A percentile compares a stretch with the other conserved stretches of the same genome.
Conservation (phyloP, 148 eudicot species). For the Fagopyrum homotropicum region DNA sequence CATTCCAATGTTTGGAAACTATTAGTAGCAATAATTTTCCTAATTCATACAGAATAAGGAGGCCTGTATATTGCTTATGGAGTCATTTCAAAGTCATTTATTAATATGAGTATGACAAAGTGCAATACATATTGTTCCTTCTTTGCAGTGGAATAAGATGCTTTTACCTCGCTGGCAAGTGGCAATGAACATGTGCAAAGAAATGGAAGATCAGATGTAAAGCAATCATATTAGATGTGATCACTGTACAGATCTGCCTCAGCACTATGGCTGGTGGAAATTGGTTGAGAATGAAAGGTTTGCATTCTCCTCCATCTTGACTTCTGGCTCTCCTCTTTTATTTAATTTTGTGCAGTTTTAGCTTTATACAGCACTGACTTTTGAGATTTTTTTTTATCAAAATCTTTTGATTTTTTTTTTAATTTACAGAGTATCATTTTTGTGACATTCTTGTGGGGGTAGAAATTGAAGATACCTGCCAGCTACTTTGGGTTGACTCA, state of each 20-base stretch:
- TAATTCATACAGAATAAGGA: background rate
- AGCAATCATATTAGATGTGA: conserved; percentile 5
- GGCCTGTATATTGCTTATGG: background rate
- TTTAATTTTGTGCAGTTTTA: background rate
- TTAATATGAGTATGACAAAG: background rate
- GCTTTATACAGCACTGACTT: background rate
- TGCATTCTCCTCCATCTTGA: conserved; percentile 10
- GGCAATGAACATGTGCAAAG: background rate
- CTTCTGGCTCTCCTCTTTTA: background rate
- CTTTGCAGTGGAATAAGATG: conserved; percentile 9
- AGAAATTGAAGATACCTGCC: background rate
- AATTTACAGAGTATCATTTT: background rate
- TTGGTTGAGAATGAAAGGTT: conserved; percentile 1
- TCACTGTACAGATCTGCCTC: conserved; percentile 2
- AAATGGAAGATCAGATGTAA: conserved; percentile 7
- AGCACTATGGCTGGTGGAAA: conserved; percentile 16
- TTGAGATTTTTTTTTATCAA: background rate
- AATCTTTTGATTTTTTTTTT: background rate
- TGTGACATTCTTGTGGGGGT: background rate
- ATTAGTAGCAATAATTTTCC: background rate
- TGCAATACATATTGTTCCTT: background rate
- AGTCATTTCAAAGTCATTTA: background rate
- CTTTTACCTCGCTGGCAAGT: background rate
- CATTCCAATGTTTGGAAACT: too few species aligned
- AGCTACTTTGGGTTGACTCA: background rate